Evolutionary conservation across 2,329 filamentous ascomycete species (phyloP).

Genomic region (Cladosporium cucumerinum): DNA sequence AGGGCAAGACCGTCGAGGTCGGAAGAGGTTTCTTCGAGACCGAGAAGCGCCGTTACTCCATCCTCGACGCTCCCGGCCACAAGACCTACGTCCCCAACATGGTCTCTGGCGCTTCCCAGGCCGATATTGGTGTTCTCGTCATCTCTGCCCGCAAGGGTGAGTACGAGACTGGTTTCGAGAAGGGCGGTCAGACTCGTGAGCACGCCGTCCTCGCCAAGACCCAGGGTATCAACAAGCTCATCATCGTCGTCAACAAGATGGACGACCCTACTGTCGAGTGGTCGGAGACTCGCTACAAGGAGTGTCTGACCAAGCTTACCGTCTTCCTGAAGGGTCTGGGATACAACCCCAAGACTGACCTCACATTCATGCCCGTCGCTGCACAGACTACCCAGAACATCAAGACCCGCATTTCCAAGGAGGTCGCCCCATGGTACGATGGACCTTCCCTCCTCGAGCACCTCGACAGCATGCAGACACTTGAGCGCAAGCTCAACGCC

Average conservation of each 20-base stretch:
- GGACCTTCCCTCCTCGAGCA: constrained; percentile 92
- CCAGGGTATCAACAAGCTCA: constrained; percentile 93
- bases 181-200: constrained; percentile 93
- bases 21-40: constrained; percentile 96
- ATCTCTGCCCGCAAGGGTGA: constrained; percentile 97
- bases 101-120: constrained; percentile 76
- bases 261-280: constrained; percentile 95
- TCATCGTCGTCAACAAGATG: constrained; percentile 99
- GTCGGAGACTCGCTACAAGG: constrained; percentile 87
- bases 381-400: constrained; percentile 83
- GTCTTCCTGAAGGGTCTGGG: constrained; percentile 88
- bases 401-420: constrained; percentile 79
- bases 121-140: constrained; percentile 90
- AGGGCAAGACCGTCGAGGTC: constrained; percentile 98
- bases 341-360: constrained; percentile 90
- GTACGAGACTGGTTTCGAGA: constrained; percentile 97
- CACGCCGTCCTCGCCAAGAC: constrained; percentile 98
- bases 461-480: constrained; percentile 85
- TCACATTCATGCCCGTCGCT: constrained; percentile 94
- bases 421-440: constrained; percentile 75
- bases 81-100: constrained; percentile 98
- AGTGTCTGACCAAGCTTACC: constrained; percentile 84
- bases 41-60: constrained; percentile 91
- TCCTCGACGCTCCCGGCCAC: constrained; percentile 93
- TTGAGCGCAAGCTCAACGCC: constrained; percentile 93